Evolutionary conservation across 192 early-diverging fungal species (phyloP).

Genomic region (Allomyces macrogynus): DNA sequence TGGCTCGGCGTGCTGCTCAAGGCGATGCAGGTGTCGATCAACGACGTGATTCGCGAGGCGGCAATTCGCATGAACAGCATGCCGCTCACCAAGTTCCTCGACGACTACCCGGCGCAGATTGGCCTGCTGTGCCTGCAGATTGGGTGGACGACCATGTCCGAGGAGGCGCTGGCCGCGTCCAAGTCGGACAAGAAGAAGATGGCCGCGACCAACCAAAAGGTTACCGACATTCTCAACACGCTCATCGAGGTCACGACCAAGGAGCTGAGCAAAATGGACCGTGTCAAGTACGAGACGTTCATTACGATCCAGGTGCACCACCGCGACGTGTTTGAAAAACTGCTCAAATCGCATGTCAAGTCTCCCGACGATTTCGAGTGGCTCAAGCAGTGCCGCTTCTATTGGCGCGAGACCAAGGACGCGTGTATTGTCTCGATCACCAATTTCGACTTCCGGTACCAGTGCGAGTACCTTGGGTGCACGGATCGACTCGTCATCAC

Average conservation of each 20-base stretch:
- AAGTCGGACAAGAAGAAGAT: slow-evolving; percentile 17
- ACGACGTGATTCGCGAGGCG: slow-evolving; percentile 31
- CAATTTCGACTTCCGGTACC: slow-evolving; percentile 80
- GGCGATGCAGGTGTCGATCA: slow-evolving; percentile 69
- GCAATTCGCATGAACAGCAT: slow-evolving; percentile 15
- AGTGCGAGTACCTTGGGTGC: slow-evolving; percentile 94
- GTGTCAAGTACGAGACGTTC: slow-evolving; percentile 91
- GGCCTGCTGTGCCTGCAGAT: slow-evolving; percentile 77
- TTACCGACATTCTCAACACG: slow-evolving; percentile 54
- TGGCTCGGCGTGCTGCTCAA: slow-evolving; percentile 86
- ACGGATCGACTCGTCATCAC: slow-evolving; percentile 95
- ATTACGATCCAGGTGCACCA: slow-evolving; percentile 99
- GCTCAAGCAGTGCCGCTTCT: slow-evolving; percentile 92
- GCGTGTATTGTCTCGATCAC: slow-evolving; percentile 72
- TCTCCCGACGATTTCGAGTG: slow-evolving; percentile 75
- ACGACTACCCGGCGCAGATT: slow-evolving; percentile 78
- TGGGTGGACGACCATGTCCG: slow-evolving; percentile 47
- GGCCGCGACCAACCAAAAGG: slow-evolving; percentile 31
- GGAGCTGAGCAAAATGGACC: slow-evolving; percentile 57
- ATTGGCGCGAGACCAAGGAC: slow-evolving; percentile 54
- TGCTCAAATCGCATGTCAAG: slow-evolving; percentile 23
- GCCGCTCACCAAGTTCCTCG: slow-evolving; percentile 45
- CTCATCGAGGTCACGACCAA: slow-evolving; percentile 81
- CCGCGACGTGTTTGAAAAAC: slow-evolving; percentile 72
- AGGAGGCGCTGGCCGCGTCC: slow-evolving; percentile 45